phyloP scores from a whole-genome alignment of 2,329 filamentous ascomycete species.

The Aspergillus sp. region DNA sequence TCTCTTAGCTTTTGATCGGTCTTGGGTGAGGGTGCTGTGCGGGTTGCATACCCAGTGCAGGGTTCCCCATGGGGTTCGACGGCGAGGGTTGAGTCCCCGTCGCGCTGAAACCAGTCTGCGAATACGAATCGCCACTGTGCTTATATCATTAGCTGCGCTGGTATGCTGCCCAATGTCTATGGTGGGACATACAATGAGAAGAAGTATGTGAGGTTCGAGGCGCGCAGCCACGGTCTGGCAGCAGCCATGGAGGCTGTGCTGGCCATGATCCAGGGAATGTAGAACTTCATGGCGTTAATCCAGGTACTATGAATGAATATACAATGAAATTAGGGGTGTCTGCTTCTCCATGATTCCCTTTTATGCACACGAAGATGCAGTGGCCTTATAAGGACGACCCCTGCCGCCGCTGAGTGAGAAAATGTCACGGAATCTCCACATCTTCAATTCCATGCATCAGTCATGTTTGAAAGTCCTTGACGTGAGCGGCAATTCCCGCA shows the following conservation, averaged over 20 bases:
- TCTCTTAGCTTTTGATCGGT: neutral
- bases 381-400: no score
- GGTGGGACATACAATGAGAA: conserved; percentile 40
- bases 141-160: neutral
- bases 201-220: conserved; percentile 30
- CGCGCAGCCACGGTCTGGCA: conserved; percentile 17
- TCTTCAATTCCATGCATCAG: neutral
- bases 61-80: conserved; percentile 62
- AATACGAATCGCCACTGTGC: conserved; percentile 58
- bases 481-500: neutral
- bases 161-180: neutral
- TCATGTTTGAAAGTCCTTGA: neutral
- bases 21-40: neutral
- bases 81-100: conserved; percentile 51
- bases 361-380: no score
- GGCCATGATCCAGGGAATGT: conserved; percentile 8
- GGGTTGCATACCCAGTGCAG: conserved; percentile 32
- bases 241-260: conserved; percentile 12
- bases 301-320: neutral
- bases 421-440: neutral
- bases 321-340: neutral
- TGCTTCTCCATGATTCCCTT: no score
- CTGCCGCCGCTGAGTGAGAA: neutral
- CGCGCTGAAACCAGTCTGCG: conserved; percentile 58
- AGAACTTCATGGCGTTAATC: conserved; percentile 9